Conservation (phyloP, 1,284 basidiomycete genomes). For the Singerocomus inundabilis region DNA sequence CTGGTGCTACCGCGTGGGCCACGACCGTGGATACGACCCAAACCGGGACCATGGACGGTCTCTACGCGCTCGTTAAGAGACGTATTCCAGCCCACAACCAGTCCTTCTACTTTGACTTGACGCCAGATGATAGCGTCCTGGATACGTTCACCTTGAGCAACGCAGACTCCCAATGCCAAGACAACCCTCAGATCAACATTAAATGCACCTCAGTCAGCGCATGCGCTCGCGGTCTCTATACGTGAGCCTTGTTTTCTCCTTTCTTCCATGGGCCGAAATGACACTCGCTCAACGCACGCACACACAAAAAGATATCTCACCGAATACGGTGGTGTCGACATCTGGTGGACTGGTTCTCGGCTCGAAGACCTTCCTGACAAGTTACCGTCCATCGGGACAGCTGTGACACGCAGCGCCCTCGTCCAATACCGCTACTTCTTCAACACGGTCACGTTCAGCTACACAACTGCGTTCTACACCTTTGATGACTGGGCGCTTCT, state of each 20-base stretch:
- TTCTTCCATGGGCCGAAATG: background rate
- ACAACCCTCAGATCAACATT: constrained; percentile 14
- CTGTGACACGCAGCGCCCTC: constrained; percentile 35
- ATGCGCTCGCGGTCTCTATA: constrained; percentile 28
- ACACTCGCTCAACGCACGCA: too few species aligned
- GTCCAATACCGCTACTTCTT: constrained; percentile 43
- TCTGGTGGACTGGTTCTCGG: constrained; percentile 45
- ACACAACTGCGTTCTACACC: constrained; percentile 42
- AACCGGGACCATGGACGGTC: constrained; percentile 13
- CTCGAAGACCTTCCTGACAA: constrained; percentile 31
- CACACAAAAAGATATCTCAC: constrained; percentile 37
- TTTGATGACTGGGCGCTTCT: constrained; percentile 44
- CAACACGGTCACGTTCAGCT: constrained; percentile 46
- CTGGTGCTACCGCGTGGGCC: background rate
- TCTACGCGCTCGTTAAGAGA: constrained; percentile 26
- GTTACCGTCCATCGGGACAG: constrained; percentile 34
- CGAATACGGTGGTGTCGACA: constrained; percentile 38
- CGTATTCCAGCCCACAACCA: constrained; percentile 25
- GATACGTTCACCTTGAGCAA: constrained; percentile 32
- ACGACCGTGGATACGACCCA: background rate
- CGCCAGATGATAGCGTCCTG: background rate
- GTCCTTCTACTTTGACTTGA: constrained; percentile 24
- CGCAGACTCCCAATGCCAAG: background rate
- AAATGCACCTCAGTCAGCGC: constrained; percentile 27
- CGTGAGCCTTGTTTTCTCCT: constrained; percentile 12